phyloP scores from a whole-genome alignment of 306 rosid genomes.

The Lablab purpureus region DNA sequence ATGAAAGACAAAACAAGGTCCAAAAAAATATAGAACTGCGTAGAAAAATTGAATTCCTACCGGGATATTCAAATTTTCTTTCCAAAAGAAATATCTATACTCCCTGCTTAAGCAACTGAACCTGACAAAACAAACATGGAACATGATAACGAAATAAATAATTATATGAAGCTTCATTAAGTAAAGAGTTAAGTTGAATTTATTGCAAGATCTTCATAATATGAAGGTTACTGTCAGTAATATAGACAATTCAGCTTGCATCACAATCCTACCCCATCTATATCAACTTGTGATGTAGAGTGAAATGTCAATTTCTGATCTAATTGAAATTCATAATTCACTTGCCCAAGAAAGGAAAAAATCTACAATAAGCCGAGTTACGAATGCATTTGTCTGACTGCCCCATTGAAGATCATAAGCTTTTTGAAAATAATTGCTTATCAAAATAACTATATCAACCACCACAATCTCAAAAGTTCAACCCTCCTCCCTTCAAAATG shows the following conservation, averaged over 20 bases:
- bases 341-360: not conserved
- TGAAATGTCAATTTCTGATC: not conserved
- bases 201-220: slow-evolving; percentile 15
- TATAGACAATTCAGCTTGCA: slow-evolving; percentile 30
- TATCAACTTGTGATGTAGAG: slow-evolving; percentile 7
- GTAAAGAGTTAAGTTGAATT: slow-evolving; percentile 1
- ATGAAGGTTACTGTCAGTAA: slow-evolving; percentile 18
- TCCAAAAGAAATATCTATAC: slow-evolving; percentile 92
- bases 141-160: slow-evolving; percentile 32
- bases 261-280: slow-evolving; percentile 21
- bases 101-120: slow-evolving; percentile 94
- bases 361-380: not conserved
- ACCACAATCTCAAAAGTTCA: not conserved
- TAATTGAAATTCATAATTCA: not conserved
- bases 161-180: slow-evolving; percentile 34
- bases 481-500: not conserved
- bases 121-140: slow-evolving; percentile 62
- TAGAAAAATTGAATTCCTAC: slow-evolving; percentile 51
- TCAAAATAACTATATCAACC: slow-evolving; percentile 16
- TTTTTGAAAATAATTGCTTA: slow-evolving; percentile 1
- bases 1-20: slow-evolving; percentile 33
- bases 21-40: slow-evolving; percentile 24
- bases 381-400: not conserved
- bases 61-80: slow-evolving; percentile 66
- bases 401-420: not conserved